Percentiles rank a stretch among this genome's conserved stretches.
phyloP scores from a whole-genome alignment of 495 filamentous ascomycete genomes.

The Hypoxylon perforatum region DNA sequence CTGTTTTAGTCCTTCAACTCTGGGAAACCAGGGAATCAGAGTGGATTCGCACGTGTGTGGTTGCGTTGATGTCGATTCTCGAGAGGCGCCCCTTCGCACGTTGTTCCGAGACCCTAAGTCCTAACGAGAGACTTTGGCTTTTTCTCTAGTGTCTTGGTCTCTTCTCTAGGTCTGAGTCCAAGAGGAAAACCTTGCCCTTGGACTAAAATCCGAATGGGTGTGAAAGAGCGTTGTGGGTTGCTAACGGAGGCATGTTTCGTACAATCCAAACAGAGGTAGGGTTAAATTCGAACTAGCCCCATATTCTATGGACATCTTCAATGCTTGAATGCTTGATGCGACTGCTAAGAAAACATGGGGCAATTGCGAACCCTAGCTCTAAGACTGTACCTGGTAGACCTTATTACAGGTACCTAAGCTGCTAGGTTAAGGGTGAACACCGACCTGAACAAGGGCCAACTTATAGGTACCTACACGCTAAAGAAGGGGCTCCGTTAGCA shows the following conservation, averaged over 20 bases:
- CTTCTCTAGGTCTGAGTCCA: constrained; percentile 4
- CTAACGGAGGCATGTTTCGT: too few relatives aligned
- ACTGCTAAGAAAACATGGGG: too few relatives aligned
- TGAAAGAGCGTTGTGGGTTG: constrained; percentile 1
- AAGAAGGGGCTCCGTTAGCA: neutral
- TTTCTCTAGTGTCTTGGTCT: neutral
- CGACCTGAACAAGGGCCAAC: neutral
- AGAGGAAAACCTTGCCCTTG: constrained; percentile 7
- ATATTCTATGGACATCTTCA: too few relatives aligned
- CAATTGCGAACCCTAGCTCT: too few relatives aligned
- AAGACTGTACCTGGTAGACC: too few relatives aligned
- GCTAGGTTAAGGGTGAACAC: too few relatives aligned
- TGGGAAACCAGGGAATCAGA: constrained; percentile 4
- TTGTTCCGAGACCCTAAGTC: constrained; percentile 17
- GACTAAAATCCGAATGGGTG: constrained; percentile 22
- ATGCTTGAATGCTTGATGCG: too few relatives aligned
- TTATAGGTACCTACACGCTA: neutral
- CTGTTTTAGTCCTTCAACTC: constrained; percentile 8
- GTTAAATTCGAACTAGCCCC: too few relatives aligned
- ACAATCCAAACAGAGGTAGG: too few relatives aligned
- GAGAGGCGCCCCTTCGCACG: constrained; percentile 10
- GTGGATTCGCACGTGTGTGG: constrained; percentile 35
- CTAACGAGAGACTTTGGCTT: too few relatives aligned
- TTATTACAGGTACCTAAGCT: too few relatives aligned
- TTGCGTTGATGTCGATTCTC: constrained; percentile 22